These are phyloP conservation scores for Ustilago curta DNA, from an alignment of 1,284 basidiomycete genomes.

Conservation along the genomic window DNA sequence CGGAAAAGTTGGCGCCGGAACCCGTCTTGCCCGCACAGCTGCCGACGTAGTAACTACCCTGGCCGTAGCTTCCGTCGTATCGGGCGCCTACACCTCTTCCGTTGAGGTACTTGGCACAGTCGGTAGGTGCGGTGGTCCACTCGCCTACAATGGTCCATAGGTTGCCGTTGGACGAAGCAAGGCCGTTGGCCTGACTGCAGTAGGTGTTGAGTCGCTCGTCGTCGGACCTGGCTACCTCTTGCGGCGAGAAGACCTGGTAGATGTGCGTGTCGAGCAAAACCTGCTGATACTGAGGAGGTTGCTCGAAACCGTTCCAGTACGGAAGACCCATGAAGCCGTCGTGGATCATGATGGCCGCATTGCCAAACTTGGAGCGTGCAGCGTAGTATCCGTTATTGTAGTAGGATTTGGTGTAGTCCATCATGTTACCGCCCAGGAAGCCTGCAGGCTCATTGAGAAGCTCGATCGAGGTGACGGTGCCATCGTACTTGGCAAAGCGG, in stretches of 20 bases:
- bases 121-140: constrained; percentile 76
- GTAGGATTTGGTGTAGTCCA: constrained; percentile 47
- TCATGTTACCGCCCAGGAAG: constrained; percentile 37
- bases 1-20: constrained; percentile 78
- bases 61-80: constrained; percentile 79
- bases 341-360: constrained; percentile 74
- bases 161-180: constrained; percentile 46
- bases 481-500: constrained; percentile 55
- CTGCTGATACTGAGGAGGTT: constrained; percentile 73
- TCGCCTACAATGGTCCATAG: constrained; percentile 68
- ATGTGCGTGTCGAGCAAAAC: constrained; percentile 79
- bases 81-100: constrained; percentile 76
- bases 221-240: constrained; percentile 42
- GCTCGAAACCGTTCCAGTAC: constrained; percentile 80
- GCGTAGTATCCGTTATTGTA: constrained; percentile 51
- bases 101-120: constrained; percentile 87
- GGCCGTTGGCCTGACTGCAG: constrained; percentile 50
- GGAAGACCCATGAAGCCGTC: constrained; percentile 85
- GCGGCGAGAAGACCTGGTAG: constrained; percentile 62
- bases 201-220: constrained; percentile 55
- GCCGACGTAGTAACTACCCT: constrained; percentile 73
- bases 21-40: constrained; percentile 82
- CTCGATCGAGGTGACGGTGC: constrained; percentile 64
- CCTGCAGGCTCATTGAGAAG: constrained; percentile 65
- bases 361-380: constrained; percentile 45